These are phyloP conservation scores for Amanita phalloides DNA, from an alignment of 768 basidiomycete species.

Conservation along the genomic window DNA sequence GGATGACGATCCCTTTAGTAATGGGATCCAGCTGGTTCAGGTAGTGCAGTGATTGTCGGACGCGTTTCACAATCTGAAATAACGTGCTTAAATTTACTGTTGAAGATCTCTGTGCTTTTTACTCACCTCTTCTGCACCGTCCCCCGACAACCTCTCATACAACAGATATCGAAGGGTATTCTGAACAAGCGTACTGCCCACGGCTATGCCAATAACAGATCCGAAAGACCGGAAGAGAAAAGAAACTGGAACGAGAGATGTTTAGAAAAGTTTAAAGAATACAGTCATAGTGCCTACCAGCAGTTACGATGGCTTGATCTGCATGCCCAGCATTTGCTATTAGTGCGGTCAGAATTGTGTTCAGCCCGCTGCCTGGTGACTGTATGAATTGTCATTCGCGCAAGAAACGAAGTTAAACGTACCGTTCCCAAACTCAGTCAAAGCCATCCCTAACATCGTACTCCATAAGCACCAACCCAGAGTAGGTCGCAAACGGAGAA, in stretches of 20 bases:
- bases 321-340: slow-evolving; percentile 52
- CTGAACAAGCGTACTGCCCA: slow-evolving; percentile 49
- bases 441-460: slow-evolving; percentile 18
- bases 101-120: slow-evolving; percentile 6
- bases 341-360: slow-evolving; percentile 46
- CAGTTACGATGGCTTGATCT: slow-evolving; percentile 58
- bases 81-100: neutral
- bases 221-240: slow-evolving; percentile 61
- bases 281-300: slow-evolving; percentile 24
- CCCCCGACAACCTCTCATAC: slow-evolving; percentile 28
- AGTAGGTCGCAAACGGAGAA: neutral
- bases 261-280: neutral
- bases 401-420: neutral
- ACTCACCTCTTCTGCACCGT: slow-evolving; percentile 42
- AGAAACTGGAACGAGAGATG: slow-evolving; percentile 27
- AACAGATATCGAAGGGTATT: slow-evolving; percentile 34
- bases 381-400: neutral
- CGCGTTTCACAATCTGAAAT: slow-evolving; percentile 33
- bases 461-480: neutral
- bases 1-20: slow-evolving; percentile 24
- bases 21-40: slow-evolving; percentile 30
- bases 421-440: slow-evolving; percentile 32
- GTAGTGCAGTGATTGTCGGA: slow-evolving; percentile 38
- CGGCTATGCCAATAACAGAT: slow-evolving; percentile 43
- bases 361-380: slow-evolving; percentile 34